phyloP scores from a whole-genome alignment of 352 stramenopile species.

The Pythium guiyangense region DNA sequence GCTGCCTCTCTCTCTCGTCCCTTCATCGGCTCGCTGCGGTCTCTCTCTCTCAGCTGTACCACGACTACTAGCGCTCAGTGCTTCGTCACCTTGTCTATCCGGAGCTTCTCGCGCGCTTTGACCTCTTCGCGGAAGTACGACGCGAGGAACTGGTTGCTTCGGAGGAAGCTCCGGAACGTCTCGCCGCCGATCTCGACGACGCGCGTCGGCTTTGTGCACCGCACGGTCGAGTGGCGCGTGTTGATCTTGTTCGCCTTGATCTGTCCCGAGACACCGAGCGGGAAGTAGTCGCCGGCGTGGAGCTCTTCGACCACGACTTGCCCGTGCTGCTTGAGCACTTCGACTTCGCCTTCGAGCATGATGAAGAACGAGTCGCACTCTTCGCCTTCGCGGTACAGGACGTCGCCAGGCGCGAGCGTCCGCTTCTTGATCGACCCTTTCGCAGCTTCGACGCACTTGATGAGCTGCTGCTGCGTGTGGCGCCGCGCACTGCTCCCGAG shows the following conservation, averaged over 20 bases:
- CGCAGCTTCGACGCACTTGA: conserved; percentile 72
- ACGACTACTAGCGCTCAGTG: conserved; percentile 5
- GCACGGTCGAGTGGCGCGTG: conserved; percentile 68
- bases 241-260: conserved; percentile 61
- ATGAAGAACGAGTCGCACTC: conserved; percentile 79
- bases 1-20: not conserved
- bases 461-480: conserved; percentile 66
- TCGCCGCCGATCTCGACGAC: conserved; percentile 80
- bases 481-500: conserved; percentile 52
- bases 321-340: conserved; percentile 68
- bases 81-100: conserved; percentile 46
- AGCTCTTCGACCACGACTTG: conserved; percentile 71
- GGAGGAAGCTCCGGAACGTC: conserved; percentile 79
- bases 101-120: conserved; percentile 54
- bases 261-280: conserved; percentile 67
- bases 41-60: not conserved
- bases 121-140: conserved; percentile 77
- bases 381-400: conserved; percentile 79
- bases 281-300: conserved; percentile 73
- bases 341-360: conserved; percentile 58
- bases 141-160: conserved; percentile 79
- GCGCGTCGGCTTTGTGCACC: conserved; percentile 56
- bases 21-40: not conserved
- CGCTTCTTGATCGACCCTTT: conserved; percentile 67
- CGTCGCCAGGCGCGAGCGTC: conserved; percentile 49